Conservation (phyloP, 83 land plant species). For the Thuja plicata region DNA sequence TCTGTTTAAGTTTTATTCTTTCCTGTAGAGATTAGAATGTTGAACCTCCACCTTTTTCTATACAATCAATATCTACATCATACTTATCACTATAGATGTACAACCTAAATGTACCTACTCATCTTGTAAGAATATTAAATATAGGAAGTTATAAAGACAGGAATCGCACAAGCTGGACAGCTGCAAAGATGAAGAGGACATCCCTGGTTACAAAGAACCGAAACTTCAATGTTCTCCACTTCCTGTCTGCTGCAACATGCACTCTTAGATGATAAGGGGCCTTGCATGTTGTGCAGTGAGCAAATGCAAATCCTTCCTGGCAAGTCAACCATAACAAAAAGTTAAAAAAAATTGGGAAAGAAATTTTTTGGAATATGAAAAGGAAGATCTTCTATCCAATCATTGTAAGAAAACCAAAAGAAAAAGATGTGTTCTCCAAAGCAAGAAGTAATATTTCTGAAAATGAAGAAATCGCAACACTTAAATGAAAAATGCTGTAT, state of each 20-base stretch:
- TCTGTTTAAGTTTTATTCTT: not conserved
- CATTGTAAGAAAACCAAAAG: not conserved
- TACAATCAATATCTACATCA: not conserved
- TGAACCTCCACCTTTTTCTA: not conserved
- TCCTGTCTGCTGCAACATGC: conserved; percentile 86
- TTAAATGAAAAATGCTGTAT: not conserved
- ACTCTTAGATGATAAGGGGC: conserved; percentile 93
- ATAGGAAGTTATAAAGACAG: not conserved
- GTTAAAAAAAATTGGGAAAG: not conserved
- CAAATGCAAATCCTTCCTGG: conserved; percentile 99
- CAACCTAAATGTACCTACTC: conserved; percentile 1
- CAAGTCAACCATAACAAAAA: not conserved
- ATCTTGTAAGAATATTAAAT: not conserved
- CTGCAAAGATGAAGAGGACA: conserved; percentile 73
- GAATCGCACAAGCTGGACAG: conserved; percentile 78
- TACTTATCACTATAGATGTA: not conserved
- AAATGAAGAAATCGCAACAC: not conserved
- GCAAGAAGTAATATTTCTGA: not conserved
- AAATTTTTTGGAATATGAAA: not conserved
- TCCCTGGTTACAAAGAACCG: conserved; percentile 98
- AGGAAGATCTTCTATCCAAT: not conserved
- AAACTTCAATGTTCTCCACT: conserved; percentile 92
- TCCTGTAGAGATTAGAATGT: not conserved
- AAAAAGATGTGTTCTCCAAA: not conserved
- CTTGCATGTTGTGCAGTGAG: conserved; percentile 98